Evolutionary conservation across 768 basidiomycete species (phyloP).

Genomic region (Boletus tylopilopsis): DNA sequence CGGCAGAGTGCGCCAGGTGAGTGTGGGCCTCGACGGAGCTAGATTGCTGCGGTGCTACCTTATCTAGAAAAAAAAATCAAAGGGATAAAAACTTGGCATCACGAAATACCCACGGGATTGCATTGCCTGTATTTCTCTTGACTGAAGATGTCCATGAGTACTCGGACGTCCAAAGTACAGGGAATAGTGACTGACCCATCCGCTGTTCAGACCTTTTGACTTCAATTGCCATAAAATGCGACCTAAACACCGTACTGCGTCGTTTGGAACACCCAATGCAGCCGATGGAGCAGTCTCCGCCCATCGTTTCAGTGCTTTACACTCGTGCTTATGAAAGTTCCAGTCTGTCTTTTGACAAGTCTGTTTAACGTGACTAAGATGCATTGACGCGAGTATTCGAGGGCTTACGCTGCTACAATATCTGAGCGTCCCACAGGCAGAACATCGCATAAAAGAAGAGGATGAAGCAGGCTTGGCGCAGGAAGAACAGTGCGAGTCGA

Average conservation of each 20-base stretch:
- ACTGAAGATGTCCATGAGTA: conserved; percentile 34
- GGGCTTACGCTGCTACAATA: conserved; percentile 73
- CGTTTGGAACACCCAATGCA: conserved; percentile 56
- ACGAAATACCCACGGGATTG: conserved; percentile 62
- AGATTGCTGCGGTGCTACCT: conserved; percentile 44
- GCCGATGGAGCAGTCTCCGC: conserved; percentile 44
- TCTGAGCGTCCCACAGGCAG: conserved; percentile 60
- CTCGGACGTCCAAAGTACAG: neutral
- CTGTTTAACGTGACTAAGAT: conserved; percentile 3
- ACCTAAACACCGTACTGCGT: conserved; percentile 76
- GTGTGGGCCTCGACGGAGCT: conserved; percentile 54
- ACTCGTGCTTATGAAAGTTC: conserved; percentile 75
- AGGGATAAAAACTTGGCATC: neutral
- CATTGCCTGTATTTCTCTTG: conserved; percentile 61
- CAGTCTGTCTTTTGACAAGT: conserved; percentile 79
- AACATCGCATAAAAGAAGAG: conserved; percentile 61
- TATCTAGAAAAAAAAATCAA: conserved; percentile 40
- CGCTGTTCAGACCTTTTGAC: conserved; percentile 48
- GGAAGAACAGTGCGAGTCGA: conserved; percentile 64
- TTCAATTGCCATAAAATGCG: conserved; percentile 67
- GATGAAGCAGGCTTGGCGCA: conserved; percentile 47
- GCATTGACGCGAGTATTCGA: neutral
- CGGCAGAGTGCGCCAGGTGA: conserved; percentile 69
- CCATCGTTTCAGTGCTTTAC: conserved; percentile 62
- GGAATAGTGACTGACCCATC: conserved; percentile 47